Percentiles rank a stretch among this genome's conserved stretches.
Evolutionary conservation across 2,329 filamentous ascomycete species (phyloP).

Genomic region (Madurella fahalii): DNA sequence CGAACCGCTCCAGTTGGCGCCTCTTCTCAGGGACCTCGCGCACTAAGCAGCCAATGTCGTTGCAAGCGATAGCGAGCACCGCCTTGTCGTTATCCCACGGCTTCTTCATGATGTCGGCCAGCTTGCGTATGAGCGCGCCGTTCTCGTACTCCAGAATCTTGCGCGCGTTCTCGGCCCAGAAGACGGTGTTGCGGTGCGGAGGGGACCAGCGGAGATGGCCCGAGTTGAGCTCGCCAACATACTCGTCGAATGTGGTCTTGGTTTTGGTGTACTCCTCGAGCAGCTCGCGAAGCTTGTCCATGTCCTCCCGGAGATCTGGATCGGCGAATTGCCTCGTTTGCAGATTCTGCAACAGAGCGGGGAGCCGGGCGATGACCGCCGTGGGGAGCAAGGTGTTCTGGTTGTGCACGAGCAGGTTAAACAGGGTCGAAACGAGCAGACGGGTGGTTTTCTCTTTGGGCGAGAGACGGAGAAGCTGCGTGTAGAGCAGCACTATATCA

Average conservation of each 20-base stretch:
- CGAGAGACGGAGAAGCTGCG: slow-evolving; percentile 84
- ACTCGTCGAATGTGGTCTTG: slow-evolving; percentile 80
- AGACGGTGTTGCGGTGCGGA: slow-evolving; percentile 78
- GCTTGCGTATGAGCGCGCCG: slow-evolving; percentile 70
- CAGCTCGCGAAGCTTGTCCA: slow-evolving; percentile 57
- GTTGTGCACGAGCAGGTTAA: slow-evolving; percentile 74
- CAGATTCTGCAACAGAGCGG: slow-evolving; percentile 60
- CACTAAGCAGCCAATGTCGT: slow-evolving; percentile 83
- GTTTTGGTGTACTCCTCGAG: slow-evolving; percentile 65
- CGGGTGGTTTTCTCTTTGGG: slow-evolving; percentile 98
- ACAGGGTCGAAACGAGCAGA: slow-evolving; percentile 80
- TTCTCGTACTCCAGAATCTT: slow-evolving; percentile 81
- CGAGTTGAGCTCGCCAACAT: slow-evolving; percentile 78
- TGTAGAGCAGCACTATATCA: slow-evolving; percentile 86
- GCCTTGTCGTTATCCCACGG: slow-evolving; percentile 78
- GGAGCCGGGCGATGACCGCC: slow-evolving; percentile 81
- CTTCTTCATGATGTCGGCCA: slow-evolving; percentile 76
- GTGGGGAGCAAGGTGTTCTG: slow-evolving; percentile 72
- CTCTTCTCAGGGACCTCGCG: slow-evolving; percentile 86
- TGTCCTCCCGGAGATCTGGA: slow-evolving; percentile 60
- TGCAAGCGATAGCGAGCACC: slow-evolving; percentile 87
- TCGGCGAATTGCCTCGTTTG: slow-evolving; percentile 60
- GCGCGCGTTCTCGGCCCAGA: slow-evolving; percentile 89
- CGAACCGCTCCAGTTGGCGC: slow-evolving; percentile 73
- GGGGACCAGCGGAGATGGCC: slow-evolving; percentile 92